These are phyloP conservation scores for Apiotrichum montevideense DNA, from an alignment of 1,284 basidiomycete genomes.

Conservation along the genomic window DNA sequence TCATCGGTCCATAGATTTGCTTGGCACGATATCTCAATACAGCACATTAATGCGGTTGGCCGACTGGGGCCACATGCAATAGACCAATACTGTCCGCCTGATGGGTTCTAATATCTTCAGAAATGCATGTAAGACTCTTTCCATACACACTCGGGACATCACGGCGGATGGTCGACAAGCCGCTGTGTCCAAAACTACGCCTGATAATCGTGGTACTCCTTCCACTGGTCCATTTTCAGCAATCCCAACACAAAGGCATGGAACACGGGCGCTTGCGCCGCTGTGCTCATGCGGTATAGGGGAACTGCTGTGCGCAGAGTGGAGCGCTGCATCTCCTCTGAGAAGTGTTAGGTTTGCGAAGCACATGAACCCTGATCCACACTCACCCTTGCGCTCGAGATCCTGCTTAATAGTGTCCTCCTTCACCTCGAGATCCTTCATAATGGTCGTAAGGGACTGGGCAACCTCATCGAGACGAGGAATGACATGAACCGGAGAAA, in stretches of 20 bases:
- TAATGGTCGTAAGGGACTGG: constrained; percentile 72
- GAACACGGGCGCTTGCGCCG: constrained; percentile 62
- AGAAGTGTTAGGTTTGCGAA: too few relatives aligned
- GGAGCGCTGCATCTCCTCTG: constrained; percentile 78
- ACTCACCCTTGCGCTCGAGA: constrained; percentile 67
- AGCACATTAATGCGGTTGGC: not conserved
- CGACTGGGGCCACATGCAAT: not conserved
- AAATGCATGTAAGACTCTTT: constrained; percentile 2
- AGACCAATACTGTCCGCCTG: not conserved
- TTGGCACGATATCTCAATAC: not conserved
- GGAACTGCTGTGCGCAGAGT: constrained; percentile 78
- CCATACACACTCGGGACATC: too few relatives aligned
- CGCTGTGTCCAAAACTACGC: constrained; percentile 9
- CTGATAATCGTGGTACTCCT: constrained; percentile 39
- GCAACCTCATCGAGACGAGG: constrained; percentile 80
- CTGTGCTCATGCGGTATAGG: constrained; percentile 58
- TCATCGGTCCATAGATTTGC: not conserved
- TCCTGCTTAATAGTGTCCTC: constrained; percentile 98
- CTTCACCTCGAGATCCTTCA: constrained; percentile 83
- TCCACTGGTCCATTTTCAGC: constrained; percentile 39
- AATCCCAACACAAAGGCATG: constrained; percentile 58
- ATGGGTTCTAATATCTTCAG: constrained; percentile 2
- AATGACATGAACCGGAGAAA: constrained; percentile 74
- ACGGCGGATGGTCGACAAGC: too few relatives aligned
- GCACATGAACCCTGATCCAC: not conserved